Evolutionary conservation across 1,139 yeast species (phyloP).

Genomic region (Wickerhamiella pararugosa): DNA sequence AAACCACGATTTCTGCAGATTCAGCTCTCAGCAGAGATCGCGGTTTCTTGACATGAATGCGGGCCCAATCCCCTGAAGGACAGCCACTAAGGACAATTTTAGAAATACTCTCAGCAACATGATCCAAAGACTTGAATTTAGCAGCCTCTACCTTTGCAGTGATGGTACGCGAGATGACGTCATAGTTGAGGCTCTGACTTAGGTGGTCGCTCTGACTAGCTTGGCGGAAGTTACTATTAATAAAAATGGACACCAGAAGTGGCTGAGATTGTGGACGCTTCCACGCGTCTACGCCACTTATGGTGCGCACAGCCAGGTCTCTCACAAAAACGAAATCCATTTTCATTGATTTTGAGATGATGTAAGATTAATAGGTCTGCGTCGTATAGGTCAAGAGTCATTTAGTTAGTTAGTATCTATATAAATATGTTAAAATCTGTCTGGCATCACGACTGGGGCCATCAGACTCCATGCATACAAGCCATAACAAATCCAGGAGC

Average conservation of each 20-base stretch:
- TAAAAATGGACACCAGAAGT: constrained; percentile 40
- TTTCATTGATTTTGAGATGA: not conserved
- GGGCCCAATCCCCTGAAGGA: constrained; percentile 39
- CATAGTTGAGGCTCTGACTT: constrained; percentile 72
- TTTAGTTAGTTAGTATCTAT: not conserved
- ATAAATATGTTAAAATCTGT: constrained; percentile 37
- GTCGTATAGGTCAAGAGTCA: not conserved
- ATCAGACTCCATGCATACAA: constrained; percentile 82
- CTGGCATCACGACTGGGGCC: constrained; percentile 87
- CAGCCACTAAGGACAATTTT: constrained; percentile 34
- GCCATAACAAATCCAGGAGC: constrained; percentile 82
- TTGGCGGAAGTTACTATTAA: constrained; percentile 51
- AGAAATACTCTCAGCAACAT: constrained; percentile 42
- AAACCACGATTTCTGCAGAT: constrained; percentile 30
- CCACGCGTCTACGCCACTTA: constrained; percentile 70
- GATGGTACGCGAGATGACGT: constrained; percentile 57
- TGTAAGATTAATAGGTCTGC: not conserved
- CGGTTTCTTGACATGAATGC: constrained; percentile 33
- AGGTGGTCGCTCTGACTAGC: constrained; percentile 70
- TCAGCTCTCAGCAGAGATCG: constrained; percentile 46
- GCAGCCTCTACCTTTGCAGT: constrained; percentile 35
- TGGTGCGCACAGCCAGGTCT: constrained; percentile 44
- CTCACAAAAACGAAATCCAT: constrained; percentile 43
- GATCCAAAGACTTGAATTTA: constrained; percentile 37
- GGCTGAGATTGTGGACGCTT: constrained; percentile 57